phyloP scores from a whole-genome alignment of 2,329 filamentous ascomycete species.

The Boeremia exigua region DNA sequence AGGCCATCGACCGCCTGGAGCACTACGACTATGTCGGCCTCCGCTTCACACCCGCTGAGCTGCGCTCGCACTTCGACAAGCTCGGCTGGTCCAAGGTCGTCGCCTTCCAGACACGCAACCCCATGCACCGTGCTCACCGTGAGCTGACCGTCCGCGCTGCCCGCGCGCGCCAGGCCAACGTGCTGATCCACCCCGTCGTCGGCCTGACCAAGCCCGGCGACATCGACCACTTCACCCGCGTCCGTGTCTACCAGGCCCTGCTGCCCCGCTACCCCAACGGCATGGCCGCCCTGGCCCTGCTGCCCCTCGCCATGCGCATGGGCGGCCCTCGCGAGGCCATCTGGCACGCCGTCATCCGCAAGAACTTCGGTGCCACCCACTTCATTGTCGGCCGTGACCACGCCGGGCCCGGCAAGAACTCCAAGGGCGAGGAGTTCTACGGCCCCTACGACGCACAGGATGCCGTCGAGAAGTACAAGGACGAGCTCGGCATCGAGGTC shows the following conservation, averaged over 20 bases:
- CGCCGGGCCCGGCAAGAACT: conserved; percentile 97
- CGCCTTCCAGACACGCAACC: conserved; percentile 96
- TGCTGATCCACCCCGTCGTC: conserved; percentile 98
- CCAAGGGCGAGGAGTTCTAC: conserved; percentile 95
- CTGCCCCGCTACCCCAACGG: conserved; percentile 97
- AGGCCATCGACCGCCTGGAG: conserved; percentile 92
- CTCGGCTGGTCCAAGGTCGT: conserved; percentile 98
- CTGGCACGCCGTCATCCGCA: conserved; percentile 99
- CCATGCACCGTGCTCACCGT: conserved; percentile 98
- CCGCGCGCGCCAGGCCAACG: conserved; percentile 94
- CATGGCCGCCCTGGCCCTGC: conserved; percentile 94
- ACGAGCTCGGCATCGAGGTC: conserved; percentile 97
- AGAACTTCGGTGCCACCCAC: conserved; percentile 98
- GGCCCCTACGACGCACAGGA: conserved; percentile 97
- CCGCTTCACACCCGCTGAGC: conserved; percentile 90
- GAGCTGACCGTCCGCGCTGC: conserved; percentile 97
- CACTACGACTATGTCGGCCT: conserved; percentile 99
- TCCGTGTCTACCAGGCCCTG: conserved; percentile 97
- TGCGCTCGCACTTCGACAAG: conserved; percentile 98
- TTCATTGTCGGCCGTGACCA: conserved; percentile 99
- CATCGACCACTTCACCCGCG: conserved; percentile 99
- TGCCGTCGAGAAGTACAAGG: conserved; percentile 93
- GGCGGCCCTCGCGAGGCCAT: conserved; percentile 96
- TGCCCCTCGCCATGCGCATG: conserved; percentile 98
- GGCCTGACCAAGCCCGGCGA: conserved; percentile 98